Conservation (phyloP, 352 stramenopile genomes). For the Globisporangium nodosum region DNA sequence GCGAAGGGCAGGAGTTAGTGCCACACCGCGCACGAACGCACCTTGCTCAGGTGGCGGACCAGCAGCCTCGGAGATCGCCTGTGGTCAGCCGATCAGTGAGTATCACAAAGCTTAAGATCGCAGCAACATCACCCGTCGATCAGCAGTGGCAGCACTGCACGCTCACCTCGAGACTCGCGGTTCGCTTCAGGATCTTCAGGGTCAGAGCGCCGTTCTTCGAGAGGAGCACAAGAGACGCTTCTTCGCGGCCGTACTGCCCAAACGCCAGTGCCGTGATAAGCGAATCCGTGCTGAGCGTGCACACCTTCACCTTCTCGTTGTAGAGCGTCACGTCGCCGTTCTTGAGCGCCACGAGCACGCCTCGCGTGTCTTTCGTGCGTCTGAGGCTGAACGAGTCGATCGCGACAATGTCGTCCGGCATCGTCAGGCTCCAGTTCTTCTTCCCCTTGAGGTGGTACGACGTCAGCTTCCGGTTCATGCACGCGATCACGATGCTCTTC, state of each 20-base stretch:
- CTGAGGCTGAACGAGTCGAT: slow-evolving; percentile 71
- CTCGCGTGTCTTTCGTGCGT: slow-evolving; percentile 67
- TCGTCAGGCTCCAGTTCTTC: slow-evolving; percentile 87
- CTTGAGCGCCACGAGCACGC: slow-evolving; percentile 79
- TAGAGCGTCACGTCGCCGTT: slow-evolving; percentile 86
- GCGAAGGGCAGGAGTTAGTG: too few species aligned
- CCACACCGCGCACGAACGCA: slow-evolving; percentile 1
- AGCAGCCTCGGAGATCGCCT: slow-evolving; percentile 55
- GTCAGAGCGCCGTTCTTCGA: slow-evolving; percentile 74
- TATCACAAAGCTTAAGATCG: background rate
- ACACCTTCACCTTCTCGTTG: slow-evolving; percentile 86
- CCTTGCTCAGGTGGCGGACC: slow-evolving; percentile 84
- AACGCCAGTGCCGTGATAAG: slow-evolving; percentile 78
- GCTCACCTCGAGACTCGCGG: slow-evolving; percentile 60
- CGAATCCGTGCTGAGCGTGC: slow-evolving; percentile 56
- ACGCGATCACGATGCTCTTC: slow-evolving; percentile 84
- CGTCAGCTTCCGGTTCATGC: slow-evolving; percentile 81
- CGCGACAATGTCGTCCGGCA: slow-evolving; percentile 80
- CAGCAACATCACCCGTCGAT: background rate
- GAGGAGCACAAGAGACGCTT: slow-evolving; percentile 79
- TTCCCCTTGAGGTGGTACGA: slow-evolving; percentile 90
- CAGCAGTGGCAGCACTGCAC: background rate
- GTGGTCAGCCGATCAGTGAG: background rate
- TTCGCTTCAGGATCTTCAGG: slow-evolving; percentile 88
- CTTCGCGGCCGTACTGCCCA: slow-evolving; percentile 85